Conservation (phyloP, 805 yeast species). For the Candida boidinii region DNA sequence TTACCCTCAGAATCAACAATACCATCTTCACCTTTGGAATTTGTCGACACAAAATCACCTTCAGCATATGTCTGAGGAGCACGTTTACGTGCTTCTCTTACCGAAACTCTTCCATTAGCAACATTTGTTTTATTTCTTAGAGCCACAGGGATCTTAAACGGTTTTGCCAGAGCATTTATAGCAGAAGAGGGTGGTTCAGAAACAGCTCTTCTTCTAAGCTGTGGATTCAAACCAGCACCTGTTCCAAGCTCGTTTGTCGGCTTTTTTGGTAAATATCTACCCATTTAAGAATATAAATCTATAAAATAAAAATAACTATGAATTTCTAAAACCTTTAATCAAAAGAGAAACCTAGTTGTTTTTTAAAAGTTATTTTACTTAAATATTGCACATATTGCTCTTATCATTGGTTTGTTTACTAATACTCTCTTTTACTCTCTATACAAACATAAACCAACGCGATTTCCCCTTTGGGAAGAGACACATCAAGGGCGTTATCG, state of each 20-base stretch:
- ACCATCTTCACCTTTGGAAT: slow-evolving; percentile 22
- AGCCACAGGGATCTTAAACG: slow-evolving; percentile 60
- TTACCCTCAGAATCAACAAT: slow-evolving; percentile 22
- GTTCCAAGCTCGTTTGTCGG: slow-evolving; percentile 48
- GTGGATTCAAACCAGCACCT: slow-evolving; percentile 60
- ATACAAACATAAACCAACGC: too few species aligned
- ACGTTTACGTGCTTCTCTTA: slow-evolving; percentile 19
- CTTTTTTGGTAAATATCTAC: slow-evolving; percentile 26
- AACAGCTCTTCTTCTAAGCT: slow-evolving; percentile 44
- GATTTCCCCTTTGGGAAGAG: too few species aligned
- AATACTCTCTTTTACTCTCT: too few species aligned
- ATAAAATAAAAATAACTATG: too few species aligned
- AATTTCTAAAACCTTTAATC: too few species aligned
- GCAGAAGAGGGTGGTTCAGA: slow-evolving; percentile 39
- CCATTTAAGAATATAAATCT: too few species aligned
- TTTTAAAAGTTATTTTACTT: too few species aligned
- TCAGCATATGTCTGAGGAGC: slow-evolving; percentile 34
- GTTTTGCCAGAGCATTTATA: slow-evolving; percentile 49
- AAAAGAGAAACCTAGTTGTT: too few species aligned
- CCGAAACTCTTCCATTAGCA: slow-evolving; percentile 13
- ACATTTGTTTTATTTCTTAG: slow-evolving; percentile 10
- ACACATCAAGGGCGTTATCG: too few species aligned
- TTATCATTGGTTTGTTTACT: too few species aligned
- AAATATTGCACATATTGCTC: too few species aligned
- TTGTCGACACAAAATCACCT: slow-evolving; percentile 18